These are phyloP conservation scores for Malus hybrid DNA, from an alignment of 331 rosid species.

Conservation along the genomic window DNA sequence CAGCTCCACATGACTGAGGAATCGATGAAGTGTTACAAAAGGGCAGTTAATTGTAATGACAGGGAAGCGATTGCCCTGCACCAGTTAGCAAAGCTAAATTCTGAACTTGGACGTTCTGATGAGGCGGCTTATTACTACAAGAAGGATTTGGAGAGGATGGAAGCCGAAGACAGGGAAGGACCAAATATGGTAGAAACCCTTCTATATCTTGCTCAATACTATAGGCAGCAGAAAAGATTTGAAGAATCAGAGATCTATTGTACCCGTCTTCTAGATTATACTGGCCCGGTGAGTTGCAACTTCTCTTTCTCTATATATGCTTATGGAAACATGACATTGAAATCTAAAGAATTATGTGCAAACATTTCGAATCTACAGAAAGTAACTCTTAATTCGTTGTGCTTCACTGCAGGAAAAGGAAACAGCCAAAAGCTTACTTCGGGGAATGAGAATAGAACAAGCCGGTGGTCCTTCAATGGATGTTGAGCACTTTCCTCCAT, in stretches of 20 bases:
- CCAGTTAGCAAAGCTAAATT: constrained; percentile 66
- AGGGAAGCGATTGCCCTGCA: constrained; percentile 86
- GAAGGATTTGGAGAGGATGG: constrained; percentile 91
- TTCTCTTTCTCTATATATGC: background rate
- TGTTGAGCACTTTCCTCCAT: constrained; percentile 70
- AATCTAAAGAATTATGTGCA: background rate
- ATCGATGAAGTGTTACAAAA: constrained; percentile 76
- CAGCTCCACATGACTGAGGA: constrained; percentile 81
- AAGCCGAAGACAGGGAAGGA: constrained; percentile 86
- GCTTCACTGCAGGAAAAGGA: constrained; percentile 64
- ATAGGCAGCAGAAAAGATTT: constrained; percentile 39
- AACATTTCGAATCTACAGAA: background rate
- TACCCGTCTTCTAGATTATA: constrained; percentile 84
- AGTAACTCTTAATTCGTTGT: constrained; percentile 7
- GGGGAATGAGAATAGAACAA: constrained; percentile 69
- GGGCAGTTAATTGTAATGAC: constrained; percentile 75
- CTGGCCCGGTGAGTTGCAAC: constrained; percentile 73
- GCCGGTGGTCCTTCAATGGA: constrained; percentile 57
- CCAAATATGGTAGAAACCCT: constrained; percentile 89
- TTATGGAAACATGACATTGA: background rate
- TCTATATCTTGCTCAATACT: constrained; percentile 63
- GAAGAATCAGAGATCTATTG: constrained; percentile 90
- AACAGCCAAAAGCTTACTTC: constrained; percentile 71
- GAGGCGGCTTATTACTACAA: constrained; percentile 86
- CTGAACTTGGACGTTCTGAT: constrained; percentile 53